Conservation (phyloP, 2,329 filamentous ascomycete species). For the Zasmidium angulare region DNA sequence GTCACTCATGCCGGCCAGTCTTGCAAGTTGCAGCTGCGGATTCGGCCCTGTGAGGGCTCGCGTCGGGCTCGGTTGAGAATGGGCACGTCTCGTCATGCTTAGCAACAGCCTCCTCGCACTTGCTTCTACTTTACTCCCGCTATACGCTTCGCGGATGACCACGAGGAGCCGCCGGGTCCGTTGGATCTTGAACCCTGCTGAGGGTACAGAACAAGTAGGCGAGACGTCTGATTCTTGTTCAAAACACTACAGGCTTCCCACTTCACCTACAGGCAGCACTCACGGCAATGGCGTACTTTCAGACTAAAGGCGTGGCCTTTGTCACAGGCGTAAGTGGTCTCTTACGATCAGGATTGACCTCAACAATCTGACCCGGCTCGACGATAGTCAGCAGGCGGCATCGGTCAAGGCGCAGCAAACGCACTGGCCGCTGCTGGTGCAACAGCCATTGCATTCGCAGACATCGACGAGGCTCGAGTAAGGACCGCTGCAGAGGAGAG, state of each 20-base stretch:
- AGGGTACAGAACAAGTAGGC: too few relatives aligned
- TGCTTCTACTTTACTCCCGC: background rate
- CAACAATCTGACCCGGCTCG: background rate
- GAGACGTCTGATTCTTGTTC: background rate
- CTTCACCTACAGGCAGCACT: background rate
- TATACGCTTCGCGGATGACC: too few relatives aligned
- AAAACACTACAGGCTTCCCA: background rate
- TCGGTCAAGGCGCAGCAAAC: slow-evolving; percentile 1
- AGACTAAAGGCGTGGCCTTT: background rate
- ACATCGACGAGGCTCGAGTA: slow-evolving; percentile 4
- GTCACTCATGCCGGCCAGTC: too few relatives aligned
- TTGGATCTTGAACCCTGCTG: too few relatives aligned
- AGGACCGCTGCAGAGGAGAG: background rate
- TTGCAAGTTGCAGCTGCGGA: too few relatives aligned
- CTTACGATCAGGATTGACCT: background rate
- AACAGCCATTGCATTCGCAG: slow-evolving; percentile 1
- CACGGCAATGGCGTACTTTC: background rate
- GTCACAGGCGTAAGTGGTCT: background rate
- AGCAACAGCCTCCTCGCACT: background rate
- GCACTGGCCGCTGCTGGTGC: slow-evolving; percentile 1
- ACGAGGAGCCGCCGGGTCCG: too few relatives aligned
- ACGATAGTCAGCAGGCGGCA: background rate
- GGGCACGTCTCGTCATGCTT: background rate
- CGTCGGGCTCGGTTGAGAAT: too few relatives aligned
- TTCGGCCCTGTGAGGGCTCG: too few relatives aligned